Evolutionary conservation across 2,329 filamentous ascomycete species (phyloP).

Genomic region (Fusarium robinianum): DNA sequence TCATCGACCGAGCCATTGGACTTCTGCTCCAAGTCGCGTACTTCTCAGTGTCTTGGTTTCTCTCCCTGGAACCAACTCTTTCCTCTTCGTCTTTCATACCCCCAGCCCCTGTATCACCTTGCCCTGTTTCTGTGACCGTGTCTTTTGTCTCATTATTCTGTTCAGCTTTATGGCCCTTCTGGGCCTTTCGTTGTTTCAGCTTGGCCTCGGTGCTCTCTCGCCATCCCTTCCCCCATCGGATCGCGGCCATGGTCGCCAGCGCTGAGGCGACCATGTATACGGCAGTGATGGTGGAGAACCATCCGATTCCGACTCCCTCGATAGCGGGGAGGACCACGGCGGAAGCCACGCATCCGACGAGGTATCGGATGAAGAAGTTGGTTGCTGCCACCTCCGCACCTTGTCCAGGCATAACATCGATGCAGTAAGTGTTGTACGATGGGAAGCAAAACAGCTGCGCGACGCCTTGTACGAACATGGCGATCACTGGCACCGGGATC

Average conservation of each 20-base stretch:
- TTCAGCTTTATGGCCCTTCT: conserved; percentile 7
- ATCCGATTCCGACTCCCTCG: conserved; percentile 76
- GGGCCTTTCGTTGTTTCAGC: conserved; percentile 12
- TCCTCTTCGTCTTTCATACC: neutral
- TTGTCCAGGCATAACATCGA: conserved; percentile 74
- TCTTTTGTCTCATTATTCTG: conserved; percentile 1
- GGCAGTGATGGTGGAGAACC: conserved; percentile 71
- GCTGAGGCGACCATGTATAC: conserved; percentile 45
- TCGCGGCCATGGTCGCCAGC: conserved; percentile 43
- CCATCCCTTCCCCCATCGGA: conserved; percentile 49
- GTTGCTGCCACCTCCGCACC: conserved; percentile 77
- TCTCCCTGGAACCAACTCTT: neutral
- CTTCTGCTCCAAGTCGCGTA: conserved; percentile 12
- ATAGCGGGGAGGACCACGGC: conserved; percentile 75
- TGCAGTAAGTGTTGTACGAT: conserved; percentile 76
- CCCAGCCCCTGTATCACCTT: conserved; percentile 1
- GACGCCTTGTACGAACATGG: conserved; percentile 75
- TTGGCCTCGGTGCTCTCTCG: conserved; percentile 42
- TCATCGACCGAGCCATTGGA: neutral
- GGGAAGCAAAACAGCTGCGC: conserved; percentile 78
- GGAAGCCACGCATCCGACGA: conserved; percentile 72
- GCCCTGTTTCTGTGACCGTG: conserved; percentile 9
- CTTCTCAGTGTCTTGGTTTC: conserved; percentile 15
- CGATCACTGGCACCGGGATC: conserved; percentile 66
- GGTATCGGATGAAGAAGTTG: conserved; percentile 78